Conservation (phyloP, 805 yeast species). For the Cyberlindnera maclurae region DNA sequence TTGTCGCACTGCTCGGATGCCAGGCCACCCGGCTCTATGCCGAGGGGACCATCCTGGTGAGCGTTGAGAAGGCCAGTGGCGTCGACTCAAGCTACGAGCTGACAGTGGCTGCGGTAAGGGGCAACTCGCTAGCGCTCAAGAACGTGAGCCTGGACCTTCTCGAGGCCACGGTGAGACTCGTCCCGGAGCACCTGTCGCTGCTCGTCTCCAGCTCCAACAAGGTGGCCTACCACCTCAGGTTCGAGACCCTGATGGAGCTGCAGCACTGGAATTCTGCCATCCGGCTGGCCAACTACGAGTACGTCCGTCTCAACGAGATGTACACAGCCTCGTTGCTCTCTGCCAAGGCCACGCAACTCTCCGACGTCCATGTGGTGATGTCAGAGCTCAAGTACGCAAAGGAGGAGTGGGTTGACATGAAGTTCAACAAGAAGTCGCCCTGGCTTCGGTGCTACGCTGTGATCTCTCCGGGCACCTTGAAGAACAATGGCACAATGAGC, state of each 20-base stretch:
- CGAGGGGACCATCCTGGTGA: slow-evolving; percentile 38
- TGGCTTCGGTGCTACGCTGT: slow-evolving; percentile 53
- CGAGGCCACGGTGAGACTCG: slow-evolving; percentile 12
- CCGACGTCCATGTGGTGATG: slow-evolving; percentile 53
- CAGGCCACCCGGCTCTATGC: slow-evolving; percentile 60
- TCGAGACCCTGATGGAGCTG: slow-evolving; percentile 8
- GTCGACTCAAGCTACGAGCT: slow-evolving; percentile 18
- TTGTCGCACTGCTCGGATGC: slow-evolving; percentile 60
- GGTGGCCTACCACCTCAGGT: slow-evolving; percentile 19
- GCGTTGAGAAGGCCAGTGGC: slow-evolving; percentile 14
- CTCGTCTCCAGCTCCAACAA: slow-evolving; percentile 11
- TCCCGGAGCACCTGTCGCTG: slow-evolving; percentile 2
- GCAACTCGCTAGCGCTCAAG: slow-evolving; percentile 26
- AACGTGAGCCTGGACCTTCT: slow-evolving; percentile 29
- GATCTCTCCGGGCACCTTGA: slow-evolving; percentile 37
- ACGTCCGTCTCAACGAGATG: slow-evolving; percentile 48
- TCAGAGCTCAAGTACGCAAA: slow-evolving; percentile 39
- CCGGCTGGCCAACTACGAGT: slow-evolving; percentile 50
- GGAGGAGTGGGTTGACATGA: slow-evolving; percentile 56
- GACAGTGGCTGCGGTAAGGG: slow-evolving; percentile 30
- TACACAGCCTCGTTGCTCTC: slow-evolving; percentile 60
- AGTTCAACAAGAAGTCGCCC: slow-evolving; percentile 51
- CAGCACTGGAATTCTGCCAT: slow-evolving; percentile 41
- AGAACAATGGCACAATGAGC: slow-evolving; percentile 40
- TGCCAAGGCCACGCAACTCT: slow-evolving; percentile 46